Evolutionary conservation across 116 monocot species (phyloP), one percentile per base, ranked within the genome.

Genomic region (Cymodocea nodosa): DNA sequence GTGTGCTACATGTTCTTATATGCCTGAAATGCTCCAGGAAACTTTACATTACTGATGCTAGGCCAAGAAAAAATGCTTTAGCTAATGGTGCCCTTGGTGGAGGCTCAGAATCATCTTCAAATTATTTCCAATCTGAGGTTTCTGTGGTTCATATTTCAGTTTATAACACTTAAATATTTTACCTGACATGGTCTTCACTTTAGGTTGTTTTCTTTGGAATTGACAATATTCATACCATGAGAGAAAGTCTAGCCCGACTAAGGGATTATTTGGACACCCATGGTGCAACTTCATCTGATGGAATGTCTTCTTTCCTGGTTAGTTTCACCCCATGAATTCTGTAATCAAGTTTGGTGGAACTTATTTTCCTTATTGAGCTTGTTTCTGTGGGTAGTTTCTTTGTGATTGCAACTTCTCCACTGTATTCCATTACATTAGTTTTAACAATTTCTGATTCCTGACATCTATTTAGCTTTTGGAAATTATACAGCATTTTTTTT

Each of bases 51-150:
- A 83, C 86, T 77, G 97, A 98, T 77, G 97, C 97, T 60, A 88
- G 97, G 52, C 97, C 97, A 30, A 98, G 82, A 76, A 85, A 85
- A 62, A 98, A 98, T 84, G 97, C 92, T 66, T 75, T 98, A 59
- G 97, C 91, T 71, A 98, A 98, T 78, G 82, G 91, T 40, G 97
- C 92, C 55, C 88, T 89, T 84, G 97, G 97, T 51, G 97, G 97
- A 56, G 97, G 97, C 62, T 98, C 97, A 66, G 97, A 98, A 56
- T 98, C 97, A 61, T 92, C 97, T 58, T 83, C 97, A 68, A 88
- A 98, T 76, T 98, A 98, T 78, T 86, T 79, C n/a, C 81, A 86
- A 60, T 88, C 97, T 35, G 97, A 98, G 91, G 97, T 94, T 17
- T 52, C 51, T 60, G 51, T 15, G 49, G 37, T 50, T 64, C 4